Conservation (phyloP, 1,139 yeast genomes). For the Saccharomycopsis phalli region DNA sequence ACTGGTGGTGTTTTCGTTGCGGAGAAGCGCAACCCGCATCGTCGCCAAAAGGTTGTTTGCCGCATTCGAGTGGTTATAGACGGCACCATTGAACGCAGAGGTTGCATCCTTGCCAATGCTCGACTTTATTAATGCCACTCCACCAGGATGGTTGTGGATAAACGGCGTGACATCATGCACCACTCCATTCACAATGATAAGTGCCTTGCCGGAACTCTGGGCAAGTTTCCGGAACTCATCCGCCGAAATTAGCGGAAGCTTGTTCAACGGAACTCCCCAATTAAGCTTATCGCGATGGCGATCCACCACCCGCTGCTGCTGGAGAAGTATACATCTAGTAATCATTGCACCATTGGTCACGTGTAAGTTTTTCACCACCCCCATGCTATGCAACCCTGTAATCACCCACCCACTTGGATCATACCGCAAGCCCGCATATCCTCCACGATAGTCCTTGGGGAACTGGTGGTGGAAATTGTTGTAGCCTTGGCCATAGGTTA, state of each 20-base stretch:
- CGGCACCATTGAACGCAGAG: conserved; percentile 66
- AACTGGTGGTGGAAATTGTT: conserved; percentile 72
- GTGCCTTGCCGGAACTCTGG: conserved; percentile 29
- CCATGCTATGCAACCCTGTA: no score
- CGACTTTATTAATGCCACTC: conserved; percentile 48
- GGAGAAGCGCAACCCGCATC: conserved; percentile 55
- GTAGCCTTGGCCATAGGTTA: conserved; percentile 59
- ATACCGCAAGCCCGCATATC: conserved; percentile 41
- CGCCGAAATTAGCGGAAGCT: conserved; percentile 45
- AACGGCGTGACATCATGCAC: conserved; percentile 70
- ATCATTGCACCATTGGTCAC: conserved; percentile 40
- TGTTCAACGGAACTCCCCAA: conserved; percentile 73
- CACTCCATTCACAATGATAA: conserved; percentile 44
- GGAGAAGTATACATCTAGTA: conserved; percentile 50
- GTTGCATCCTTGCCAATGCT: conserved; percentile 69
- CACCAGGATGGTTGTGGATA: conserved; percentile 69
- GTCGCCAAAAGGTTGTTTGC: conserved; percentile 65
- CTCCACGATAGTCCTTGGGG: conserved; percentile 57
- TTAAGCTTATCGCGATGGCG: conserved; percentile 51
- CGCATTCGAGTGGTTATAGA: conserved; percentile 66
- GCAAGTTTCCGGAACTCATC: conserved; percentile 41
- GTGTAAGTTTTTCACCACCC: conserved; percentile 31
- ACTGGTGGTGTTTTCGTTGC: conserved; percentile 13
- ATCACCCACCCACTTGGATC: conserved; percentile 66
- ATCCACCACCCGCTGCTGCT: conserved; percentile 54